These are phyloP conservation scores for Populus alba DNA, from an alignment of 345 rosid species.

Conservation along the genomic window DNA sequence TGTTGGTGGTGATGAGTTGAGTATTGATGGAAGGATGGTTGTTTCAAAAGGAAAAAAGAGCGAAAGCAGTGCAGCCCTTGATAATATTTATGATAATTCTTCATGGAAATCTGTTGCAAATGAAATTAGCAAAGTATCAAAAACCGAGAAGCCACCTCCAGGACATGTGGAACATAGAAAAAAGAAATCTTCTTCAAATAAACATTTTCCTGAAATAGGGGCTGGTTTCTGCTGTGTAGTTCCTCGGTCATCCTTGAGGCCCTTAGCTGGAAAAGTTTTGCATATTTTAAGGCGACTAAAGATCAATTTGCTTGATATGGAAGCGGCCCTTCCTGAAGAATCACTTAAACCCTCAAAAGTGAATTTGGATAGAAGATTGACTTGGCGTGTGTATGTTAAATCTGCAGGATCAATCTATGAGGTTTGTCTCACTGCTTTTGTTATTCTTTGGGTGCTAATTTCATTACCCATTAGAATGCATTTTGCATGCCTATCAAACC, in stretches of 20 bases:
- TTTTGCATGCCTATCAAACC: background rate
- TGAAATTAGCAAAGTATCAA: constrained; percentile 33
- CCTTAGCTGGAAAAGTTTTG: constrained; percentile 56
- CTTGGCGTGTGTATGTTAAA: constrained; percentile 84
- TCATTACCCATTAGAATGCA: background rate
- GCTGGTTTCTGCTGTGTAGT: constrained; percentile 53
- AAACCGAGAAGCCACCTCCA: constrained; percentile 27
- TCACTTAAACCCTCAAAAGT: constrained; percentile 70
- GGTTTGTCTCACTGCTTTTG: constrained; percentile 41
- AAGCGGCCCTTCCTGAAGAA: constrained; percentile 78
- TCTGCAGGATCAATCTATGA: constrained; percentile 75
- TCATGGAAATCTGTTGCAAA: constrained; percentile 21
- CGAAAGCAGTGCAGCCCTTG: constrained; percentile 29
- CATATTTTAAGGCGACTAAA: constrained; percentile 55
- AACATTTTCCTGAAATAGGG: constrained; percentile 24
- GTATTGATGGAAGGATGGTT: constrained; percentile 20
- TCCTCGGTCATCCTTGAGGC: constrained; percentile 73
- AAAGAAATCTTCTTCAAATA: constrained; percentile 29
- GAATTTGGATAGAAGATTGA: constrained; percentile 53
- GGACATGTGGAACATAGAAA: constrained; percentile 45
- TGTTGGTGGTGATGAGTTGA: constrained; percentile 32
- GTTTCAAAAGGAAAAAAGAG: constrained; percentile 31
- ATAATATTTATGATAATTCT: constrained; percentile 27
- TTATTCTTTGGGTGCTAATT: background rate
- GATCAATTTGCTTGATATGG: constrained; percentile 88